These are phyloP conservation scores for Zhuliangozyma blackwelliae DNA, from an alignment of 1,139 yeast species.

Conservation along the genomic window DNA sequence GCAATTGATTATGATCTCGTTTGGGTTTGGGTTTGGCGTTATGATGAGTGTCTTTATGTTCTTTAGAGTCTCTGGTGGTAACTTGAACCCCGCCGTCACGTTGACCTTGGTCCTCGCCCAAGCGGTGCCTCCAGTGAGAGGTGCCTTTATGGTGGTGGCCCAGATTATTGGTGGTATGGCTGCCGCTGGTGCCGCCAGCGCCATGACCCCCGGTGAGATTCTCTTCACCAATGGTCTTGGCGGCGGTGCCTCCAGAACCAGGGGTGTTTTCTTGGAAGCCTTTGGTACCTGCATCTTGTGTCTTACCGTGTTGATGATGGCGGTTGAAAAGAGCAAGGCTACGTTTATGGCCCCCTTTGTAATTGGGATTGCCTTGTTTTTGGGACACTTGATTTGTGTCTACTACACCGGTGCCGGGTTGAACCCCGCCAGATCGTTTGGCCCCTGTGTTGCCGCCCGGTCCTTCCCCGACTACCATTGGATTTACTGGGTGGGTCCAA, in stretches of 20 bases:
- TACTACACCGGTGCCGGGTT: slow-evolving; percentile 90
- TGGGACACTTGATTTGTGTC: slow-evolving; percentile 79
- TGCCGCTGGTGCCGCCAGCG: slow-evolving; percentile 87
- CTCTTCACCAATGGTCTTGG: slow-evolving; percentile 71
- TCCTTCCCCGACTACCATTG: slow-evolving; percentile 81
- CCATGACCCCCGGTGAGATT: slow-evolving; percentile 81
- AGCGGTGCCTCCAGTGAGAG: slow-evolving; percentile 73
- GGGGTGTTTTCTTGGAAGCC: slow-evolving; percentile 81
- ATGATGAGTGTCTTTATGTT: slow-evolving; percentile 72
- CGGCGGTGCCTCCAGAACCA: slow-evolving; percentile 64
- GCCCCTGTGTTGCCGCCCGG: slow-evolving; percentile 71
- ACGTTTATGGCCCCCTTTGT: slow-evolving; percentile 79
- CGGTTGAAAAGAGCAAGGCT: slow-evolving; percentile 77
- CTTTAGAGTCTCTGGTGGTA: slow-evolving; percentile 84
- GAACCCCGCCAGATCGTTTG: slow-evolving; percentile 87
- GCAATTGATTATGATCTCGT: slow-evolving; percentile 69
- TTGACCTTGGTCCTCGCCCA: slow-evolving; percentile 64
- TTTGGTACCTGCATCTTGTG: slow-evolving; percentile 75
- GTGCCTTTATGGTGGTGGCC: slow-evolving; percentile 56
- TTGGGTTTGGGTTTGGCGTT: slow-evolving; percentile 86
- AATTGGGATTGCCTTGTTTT: slow-evolving; percentile 77
- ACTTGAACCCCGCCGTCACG: slow-evolving; percentile 87
- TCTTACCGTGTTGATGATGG: slow-evolving; percentile 74
- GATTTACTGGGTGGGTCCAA: slow-evolving; percentile 91
- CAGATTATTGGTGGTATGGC: slow-evolving; percentile 87